Evolutionary conservation across 148 eudicot species (phyloP), one percentile per base, ranked within the genome.

Genomic region (Silene latifolia): DNA sequence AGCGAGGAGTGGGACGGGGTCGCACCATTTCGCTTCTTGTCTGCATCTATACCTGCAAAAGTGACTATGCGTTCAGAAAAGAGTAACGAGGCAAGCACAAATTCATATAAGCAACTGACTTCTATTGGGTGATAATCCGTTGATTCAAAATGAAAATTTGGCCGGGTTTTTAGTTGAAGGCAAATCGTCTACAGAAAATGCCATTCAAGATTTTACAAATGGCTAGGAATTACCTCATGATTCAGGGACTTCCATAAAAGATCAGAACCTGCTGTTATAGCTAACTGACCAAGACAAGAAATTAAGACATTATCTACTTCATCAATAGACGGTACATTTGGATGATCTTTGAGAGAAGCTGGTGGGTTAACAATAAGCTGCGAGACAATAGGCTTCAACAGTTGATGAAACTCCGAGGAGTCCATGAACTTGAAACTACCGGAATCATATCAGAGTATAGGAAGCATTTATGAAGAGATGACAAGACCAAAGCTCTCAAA

Each of bases 211-310:
- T n/a, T n/a, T n/a, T n/a, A n/a, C n/a, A n/a, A n/a, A n/a, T n/a
- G n/a, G n/a, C n/a, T n/a, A n/a, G n/a, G n/a, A n/a, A n/a, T n/a
- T n/a, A 27, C 29, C 29, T 27, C 29, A 27, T 27, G 29, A 27
- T 95, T 95, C 65, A 95, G 84, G 29, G 93, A 89, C 81, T 92
- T 95, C 96, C 98, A 92, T 39, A 92, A 82, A 70, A 92, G 93
- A 83, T 95, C 98, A 61, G 89, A 84, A 60, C 92, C 97, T 23
- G 97, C 87, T 72, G 96, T 80, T 74, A 90, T 87, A 75, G 97
- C 98, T 97, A 95, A 90, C 80, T 90, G 97, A 76, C 97, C 97
- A 80, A 90, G 74, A 79, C 97, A 95, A 64, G 75, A 77, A 72
- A 95, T 90, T 81, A 95, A 83, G 74, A 89, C 63, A 78, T 89